These are phyloP conservation scores for Entamoeba dispar DNA, from an alignment of 208 protist species.

Conservation along the genomic window DNA sequence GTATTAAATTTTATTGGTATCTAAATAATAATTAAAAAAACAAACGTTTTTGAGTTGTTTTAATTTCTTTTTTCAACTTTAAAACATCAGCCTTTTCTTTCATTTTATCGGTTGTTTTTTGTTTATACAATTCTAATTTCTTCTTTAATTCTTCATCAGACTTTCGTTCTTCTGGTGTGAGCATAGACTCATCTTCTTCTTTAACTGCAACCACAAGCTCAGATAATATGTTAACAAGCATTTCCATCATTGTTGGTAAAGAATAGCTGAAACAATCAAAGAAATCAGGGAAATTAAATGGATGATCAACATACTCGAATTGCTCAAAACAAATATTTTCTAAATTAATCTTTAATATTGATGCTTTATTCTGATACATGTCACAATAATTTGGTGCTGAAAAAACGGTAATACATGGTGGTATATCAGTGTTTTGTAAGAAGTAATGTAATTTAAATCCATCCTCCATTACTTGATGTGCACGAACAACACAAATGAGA, in stretches of 20 bases:
- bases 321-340: background rate
- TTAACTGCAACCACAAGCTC: background rate
- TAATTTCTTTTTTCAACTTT: background rate
- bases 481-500: background rate
- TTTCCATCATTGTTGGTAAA: background rate
- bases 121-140: background rate
- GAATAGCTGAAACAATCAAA: background rate
- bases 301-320: background rate
- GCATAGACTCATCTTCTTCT: background rate
- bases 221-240: background rate
- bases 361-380: background rate
- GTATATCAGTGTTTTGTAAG: background rate
- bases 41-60: background rate
- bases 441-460: conserved; percentile 25
- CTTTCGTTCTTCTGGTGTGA: too few relatives aligned
- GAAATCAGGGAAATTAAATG: background rate
- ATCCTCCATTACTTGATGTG: background rate
- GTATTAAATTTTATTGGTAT: background rate
- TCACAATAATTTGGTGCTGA: conserved; percentile 2
- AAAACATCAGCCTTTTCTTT: background rate
- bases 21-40: background rate
- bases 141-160: background rate
- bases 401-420: background rate
- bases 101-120: background rate
- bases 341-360: background rate